Evolutionary conservation across 1,284 basidiomycete species (phyloP).

Genomic region (Ustilago nuda): DNA sequence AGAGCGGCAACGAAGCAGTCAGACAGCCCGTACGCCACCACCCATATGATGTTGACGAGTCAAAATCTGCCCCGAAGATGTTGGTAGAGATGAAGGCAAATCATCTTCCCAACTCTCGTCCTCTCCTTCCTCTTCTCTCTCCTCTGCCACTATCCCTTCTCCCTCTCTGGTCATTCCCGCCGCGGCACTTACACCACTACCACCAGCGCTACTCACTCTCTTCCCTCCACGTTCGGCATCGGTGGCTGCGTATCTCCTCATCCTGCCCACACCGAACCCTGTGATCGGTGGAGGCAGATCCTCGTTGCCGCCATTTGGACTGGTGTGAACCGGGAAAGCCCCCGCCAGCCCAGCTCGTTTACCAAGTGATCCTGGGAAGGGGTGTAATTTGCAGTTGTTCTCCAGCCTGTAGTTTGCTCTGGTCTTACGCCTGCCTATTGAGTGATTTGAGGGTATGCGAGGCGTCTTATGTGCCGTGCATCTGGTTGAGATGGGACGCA

Average conservation of each 20-base stretch:
- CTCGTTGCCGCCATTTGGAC: neutral
- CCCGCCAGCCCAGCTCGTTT: neutral
- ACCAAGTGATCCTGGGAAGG: conserved; percentile 30
- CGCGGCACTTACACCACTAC: too few species aligned
- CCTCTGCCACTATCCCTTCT: neutral
- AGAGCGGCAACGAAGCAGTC: too few species aligned
- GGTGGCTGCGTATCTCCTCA: conserved; percentile 13
- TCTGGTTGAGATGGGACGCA: neutral
- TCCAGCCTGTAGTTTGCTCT: conserved; percentile 40
- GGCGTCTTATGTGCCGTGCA: neutral
- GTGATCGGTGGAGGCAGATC: conserved; percentile 28
- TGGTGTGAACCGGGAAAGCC: too few species aligned
- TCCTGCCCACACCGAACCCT: conserved; percentile 29
- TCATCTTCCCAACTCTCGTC: conserved; percentile 40
- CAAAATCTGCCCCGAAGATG: too few species aligned
- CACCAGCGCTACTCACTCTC: too few species aligned
- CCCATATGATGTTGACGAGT: too few species aligned
- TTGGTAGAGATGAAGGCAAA: neutral
- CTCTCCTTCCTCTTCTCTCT: neutral
- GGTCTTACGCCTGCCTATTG: conserved; percentile 20
- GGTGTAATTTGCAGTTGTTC: conserved; percentile 43
- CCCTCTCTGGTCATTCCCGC: neutral
- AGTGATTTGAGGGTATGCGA: conserved; percentile 25
- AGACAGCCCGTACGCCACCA: too few species aligned
- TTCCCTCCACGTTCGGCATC: neutral